Percentiles rank a stretch among this genome's conserved stretches.
Conservation (phyloP, 2,329 filamentous ascomycete genomes). For the Botrytis deweyae region DNA sequence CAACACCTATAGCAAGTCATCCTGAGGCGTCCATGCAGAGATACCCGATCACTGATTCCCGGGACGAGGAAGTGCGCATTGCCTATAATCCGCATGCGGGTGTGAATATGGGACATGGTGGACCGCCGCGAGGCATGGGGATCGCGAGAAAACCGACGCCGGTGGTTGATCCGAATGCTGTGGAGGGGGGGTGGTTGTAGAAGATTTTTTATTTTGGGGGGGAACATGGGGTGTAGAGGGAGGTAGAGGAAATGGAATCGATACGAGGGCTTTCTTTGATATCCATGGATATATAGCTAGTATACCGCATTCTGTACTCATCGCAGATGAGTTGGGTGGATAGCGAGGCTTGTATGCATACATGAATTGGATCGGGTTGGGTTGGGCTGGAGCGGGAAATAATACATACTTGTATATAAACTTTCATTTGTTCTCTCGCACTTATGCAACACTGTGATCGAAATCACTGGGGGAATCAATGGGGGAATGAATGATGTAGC, state of each 20-base stretch:
- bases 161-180: not conserved
- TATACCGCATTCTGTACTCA: not conserved
- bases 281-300: not conserved
- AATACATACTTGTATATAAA: not conserved
- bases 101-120: not conserved
- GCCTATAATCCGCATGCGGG: not conserved
- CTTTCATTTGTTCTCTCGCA: not conserved
- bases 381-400: not conserved
- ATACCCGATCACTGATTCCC: not conserved
- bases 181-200: constrained; percentile 4
- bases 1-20: not conserved
- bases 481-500: not conserved
- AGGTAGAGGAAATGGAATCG: no score
- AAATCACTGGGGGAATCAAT: not conserved
- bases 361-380: no score
- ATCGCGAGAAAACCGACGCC: not conserved
- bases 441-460: not conserved
- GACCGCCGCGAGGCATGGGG: not conserved
- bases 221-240: not conserved
- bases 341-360: not conserved
- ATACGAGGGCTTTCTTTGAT: not conserved
- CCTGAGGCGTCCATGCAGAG: not conserved
- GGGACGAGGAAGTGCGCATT: not conserved
- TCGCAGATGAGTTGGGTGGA: not conserved
- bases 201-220: not conserved